phyloP scores from a whole-genome alignment of 2,329 filamentous ascomycete species.

The Fusarium abutilonis region DNA sequence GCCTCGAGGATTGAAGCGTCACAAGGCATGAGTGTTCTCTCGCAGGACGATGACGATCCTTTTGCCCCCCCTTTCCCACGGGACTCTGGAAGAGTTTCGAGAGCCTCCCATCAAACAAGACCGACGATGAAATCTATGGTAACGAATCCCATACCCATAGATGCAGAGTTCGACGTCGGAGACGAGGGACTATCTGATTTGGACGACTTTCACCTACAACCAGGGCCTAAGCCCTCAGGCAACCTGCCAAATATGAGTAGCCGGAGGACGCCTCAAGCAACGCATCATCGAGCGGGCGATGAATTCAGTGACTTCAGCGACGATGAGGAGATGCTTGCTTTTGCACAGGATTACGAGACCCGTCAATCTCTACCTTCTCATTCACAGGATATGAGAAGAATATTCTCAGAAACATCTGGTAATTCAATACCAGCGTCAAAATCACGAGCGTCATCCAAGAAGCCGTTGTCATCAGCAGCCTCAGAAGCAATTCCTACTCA shows the following conservation, averaged over 20 bases:
- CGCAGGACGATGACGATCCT: constrained; percentile 40
- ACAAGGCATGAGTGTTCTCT: constrained; percentile 39
- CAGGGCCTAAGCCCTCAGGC: constrained; percentile 14
- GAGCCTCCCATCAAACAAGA: constrained; percentile 8
- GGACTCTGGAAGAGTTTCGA: constrained; percentile 23
- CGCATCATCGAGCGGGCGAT: constrained; percentile 43
- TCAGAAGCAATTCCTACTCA: constrained; percentile 57
- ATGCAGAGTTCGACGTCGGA: constrained; percentile 41
- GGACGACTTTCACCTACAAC: constrained; percentile 44
- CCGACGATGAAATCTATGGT: constrained; percentile 6
- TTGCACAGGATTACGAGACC: constrained; percentile 62
- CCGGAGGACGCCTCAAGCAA: constrained; percentile 33
- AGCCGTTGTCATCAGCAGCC: constrained; percentile 39
- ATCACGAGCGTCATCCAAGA: constrained; percentile 49
- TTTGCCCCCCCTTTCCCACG: constrained; percentile 43
- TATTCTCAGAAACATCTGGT: constrained; percentile 61
- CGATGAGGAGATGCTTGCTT: constrained; percentile 62
- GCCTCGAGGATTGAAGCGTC: constrained; percentile 31
- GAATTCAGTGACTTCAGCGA: constrained; percentile 61
- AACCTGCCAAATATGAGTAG: constrained; percentile 10
- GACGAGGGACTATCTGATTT: constrained; percentile 47
- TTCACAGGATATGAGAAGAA: constrained; percentile 48
- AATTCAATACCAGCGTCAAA: constrained; percentile 53
- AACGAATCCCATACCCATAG: constrained; percentile 10
- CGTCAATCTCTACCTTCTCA: constrained; percentile 48